Base-by-base conservation (phyloP, 371 early-diverging fungal genomes). In the Mucor velutinosus region DNA sequence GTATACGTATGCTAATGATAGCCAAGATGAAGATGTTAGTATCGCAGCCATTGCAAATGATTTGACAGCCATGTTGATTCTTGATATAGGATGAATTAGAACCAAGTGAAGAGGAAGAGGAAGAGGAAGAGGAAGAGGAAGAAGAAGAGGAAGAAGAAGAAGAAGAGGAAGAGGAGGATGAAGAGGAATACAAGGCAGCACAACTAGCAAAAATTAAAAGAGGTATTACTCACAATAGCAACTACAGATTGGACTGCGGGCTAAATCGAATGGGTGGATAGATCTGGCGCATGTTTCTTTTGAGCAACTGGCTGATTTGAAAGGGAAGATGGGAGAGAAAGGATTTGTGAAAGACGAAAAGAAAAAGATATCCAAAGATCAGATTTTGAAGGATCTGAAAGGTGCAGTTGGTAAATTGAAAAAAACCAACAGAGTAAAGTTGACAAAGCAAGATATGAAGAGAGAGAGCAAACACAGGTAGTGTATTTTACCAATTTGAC, bases 211-310 rank as follows among this genome's bases (percentile, higher is more conserved):
- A 77, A 60, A 32, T 80, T 29, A 83, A 80, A 49, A 71, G 83
- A 78, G 79, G 83, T 80, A 78, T 33, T 60, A 15, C 19, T 8
- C 7, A n/a, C 37, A 0, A 30, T 3, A 55, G 14, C 19, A 33
- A 35, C 23, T 15, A 51, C 15, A 51, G 23, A 12, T 51, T 51
- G 14, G 4, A 51, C 12, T 2, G 12, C 8, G 21, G 25, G 21
- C 45, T 21, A 14, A n/a, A 30, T 8, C 3, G 21, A 19, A 35
- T 47, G 11, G 25, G 15, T 66, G 3, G 4, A 12, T 25, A 85
- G 88, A 85, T 76, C 85, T 94, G 4, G 89, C 93, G 3, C 89
- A 90, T 61, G 89, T 93, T n/a, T 90, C 94, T 11, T 93, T 94
- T 71, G 92, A 88, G 69, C 87, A 93, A 62, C 76, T 93, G 49